Evolutionary conservation across 2,329 filamentous ascomycete genomes (phyloP), one percentile per base, ranked within the genome.

Genomic region (Calonectria leucothoes): DNA sequence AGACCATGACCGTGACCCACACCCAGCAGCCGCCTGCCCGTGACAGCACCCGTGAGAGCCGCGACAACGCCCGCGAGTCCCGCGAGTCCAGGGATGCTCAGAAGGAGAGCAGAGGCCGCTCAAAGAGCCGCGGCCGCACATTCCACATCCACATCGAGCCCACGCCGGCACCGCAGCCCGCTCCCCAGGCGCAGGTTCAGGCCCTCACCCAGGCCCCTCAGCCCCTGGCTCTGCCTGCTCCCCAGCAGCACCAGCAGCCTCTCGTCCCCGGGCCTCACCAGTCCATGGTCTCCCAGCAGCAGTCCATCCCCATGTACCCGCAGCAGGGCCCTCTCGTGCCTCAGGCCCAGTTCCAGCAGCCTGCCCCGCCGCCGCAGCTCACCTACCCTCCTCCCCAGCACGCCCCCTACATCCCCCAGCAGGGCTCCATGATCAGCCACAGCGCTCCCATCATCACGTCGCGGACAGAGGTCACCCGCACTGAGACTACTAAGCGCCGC

Each of bases 61-160:
- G 66, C 11, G 66, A 69, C 39, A n/a, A n/a, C n/a, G n/a, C n/a
- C n/a, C n/a, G n/a, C 6, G 59, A 65, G 25, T 49, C 63, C n/a
- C 65, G 65, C 6, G 65, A 67, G 27, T 63, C 78, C 67, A 72
- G 78, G 20, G 72, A 74, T 14, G 67, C 68, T 6, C 77, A 78
- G 57, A 39, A 57, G n/a, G 70, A 73, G 45, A 42, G 70, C 29
- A 79, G 75, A 68, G 72, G 77, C 15, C 66, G 79, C 29, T 81
- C 79, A 51, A 73, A 74, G 55, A 81, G 79, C 39, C 79, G 79
- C 37, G 79, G 79, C 29, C 77, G 79, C 25, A 81, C 79, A 61
- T 76, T 79, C 55, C 79, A 81, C 69, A 81, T 81, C 29, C 79
- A 81, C 75, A 81, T 81, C 27, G 79, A 79, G 72, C 79, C 79